Evolutionary conservation across 441 rosid genomes (phyloP).

Genomic region (Arabidopsis lyrata): DNA sequence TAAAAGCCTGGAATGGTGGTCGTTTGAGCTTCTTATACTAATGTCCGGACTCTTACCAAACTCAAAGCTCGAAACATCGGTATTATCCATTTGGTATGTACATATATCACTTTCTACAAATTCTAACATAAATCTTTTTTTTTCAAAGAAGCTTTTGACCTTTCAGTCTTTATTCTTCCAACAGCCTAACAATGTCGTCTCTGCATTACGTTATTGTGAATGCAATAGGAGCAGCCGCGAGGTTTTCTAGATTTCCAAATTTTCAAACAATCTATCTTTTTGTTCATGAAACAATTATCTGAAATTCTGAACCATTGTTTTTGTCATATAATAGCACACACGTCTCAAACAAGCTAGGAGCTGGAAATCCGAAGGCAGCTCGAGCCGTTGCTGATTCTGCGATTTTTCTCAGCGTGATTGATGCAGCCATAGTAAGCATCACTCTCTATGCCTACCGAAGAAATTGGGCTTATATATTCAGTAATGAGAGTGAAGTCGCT

Average conservation of each 20-base stretch:
- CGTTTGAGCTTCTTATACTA: conserved; percentile 57
- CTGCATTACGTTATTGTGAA: conserved; percentile 52
- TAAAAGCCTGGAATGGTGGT: conserved; percentile 73
- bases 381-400: conserved; percentile 45
- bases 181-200: conserved; percentile 55
- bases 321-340: conserved; percentile 48
- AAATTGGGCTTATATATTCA: conserved; percentile 55
- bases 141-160: conserved; percentile 4
- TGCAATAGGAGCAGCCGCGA: conserved; percentile 67
- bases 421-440: conserved; percentile 47
- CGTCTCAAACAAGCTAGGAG: conserved; percentile 70
- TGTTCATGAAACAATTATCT: neutral
- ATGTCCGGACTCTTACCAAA: conserved; percentile 61
- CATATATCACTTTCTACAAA: neutral
- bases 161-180: conserved; percentile 1
- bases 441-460: conserved; percentile 49
- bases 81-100: conserved; percentile 62
- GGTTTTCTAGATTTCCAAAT: conserved; percentile 44
- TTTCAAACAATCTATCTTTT: neutral
- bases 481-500: conserved; percentile 52
- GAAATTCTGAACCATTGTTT: neutral
- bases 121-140: conserved; percentile 10
- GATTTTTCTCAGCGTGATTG: conserved; percentile 43
- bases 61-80: conserved; percentile 66
- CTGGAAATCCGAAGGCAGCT: conserved; percentile 59